Evolutionary conservation across 192 early-diverging fungal genomes (phyloP).

Genomic region (Neocallimastix lanati): DNA sequence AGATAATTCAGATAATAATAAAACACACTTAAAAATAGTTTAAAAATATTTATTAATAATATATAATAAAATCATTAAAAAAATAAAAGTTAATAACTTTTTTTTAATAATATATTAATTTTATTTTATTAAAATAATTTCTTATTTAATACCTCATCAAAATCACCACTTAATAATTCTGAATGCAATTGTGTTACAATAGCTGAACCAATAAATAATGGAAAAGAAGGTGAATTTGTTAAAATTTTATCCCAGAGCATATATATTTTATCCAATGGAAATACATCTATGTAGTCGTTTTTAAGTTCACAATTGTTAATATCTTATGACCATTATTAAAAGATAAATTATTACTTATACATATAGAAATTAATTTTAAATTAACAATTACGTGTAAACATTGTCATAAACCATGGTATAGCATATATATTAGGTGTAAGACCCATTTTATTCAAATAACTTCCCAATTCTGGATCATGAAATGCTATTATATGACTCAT

Average conservation of each 20-base stretch:
- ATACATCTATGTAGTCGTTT: constrained; percentile 64
- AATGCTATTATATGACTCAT: neutral
- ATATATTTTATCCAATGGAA: constrained; percentile 62
- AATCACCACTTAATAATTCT: constrained; percentile 38
- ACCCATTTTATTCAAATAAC: neutral
- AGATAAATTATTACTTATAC: too few species aligned
- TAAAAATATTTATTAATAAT: too few species aligned
- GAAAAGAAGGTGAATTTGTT: constrained; percentile 38
- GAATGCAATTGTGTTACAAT: constrained; percentile 54
- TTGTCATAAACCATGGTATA: neutral
- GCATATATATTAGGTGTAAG: neutral
- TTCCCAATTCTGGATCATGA: neutral
- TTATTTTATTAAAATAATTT: too few species aligned
- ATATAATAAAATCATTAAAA: too few species aligned
- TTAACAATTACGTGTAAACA: neutral
- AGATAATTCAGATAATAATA: neutral
- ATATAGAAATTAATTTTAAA: too few species aligned
- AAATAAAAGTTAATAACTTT: too few species aligned
- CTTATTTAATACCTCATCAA: constrained; percentile 50
- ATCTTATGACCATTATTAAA: too few species aligned
- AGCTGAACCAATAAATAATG: constrained; percentile 45
- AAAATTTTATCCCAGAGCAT: constrained; percentile 62
- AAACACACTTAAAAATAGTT: too few species aligned
- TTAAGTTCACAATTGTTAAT: too few species aligned
- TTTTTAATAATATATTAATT: too few species aligned